Conservation (phyloP, 345 rosid genomes). For the Nasturtium officinale region DNA sequence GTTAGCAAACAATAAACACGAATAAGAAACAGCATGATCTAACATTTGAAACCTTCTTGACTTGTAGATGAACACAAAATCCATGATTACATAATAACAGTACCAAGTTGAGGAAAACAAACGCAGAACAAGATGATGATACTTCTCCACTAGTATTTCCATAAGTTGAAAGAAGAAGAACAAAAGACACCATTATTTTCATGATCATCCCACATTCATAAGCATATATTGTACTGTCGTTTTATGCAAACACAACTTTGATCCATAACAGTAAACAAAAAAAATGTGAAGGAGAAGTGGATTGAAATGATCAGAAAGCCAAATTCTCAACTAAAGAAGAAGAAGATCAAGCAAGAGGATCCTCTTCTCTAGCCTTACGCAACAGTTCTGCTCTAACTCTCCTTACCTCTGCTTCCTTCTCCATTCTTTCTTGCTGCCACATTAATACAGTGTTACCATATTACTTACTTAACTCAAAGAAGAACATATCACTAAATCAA, state of each 20-base stretch:
- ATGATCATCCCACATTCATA: conserved; percentile 33
- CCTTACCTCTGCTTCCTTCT: conserved; percentile 61
- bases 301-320: conserved; percentile 11
- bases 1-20: neutral
- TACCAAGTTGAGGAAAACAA: neutral
- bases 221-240: conserved; percentile 25
- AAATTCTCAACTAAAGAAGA: conserved; percentile 1
- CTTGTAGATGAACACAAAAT: neutral
- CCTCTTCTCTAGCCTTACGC: conserved; percentile 51
- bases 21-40: neutral
- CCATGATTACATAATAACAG: neutral
- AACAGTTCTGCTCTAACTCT: conserved; percentile 60
- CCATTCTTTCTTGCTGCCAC: conserved; percentile 61
- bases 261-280: conserved; percentile 1
- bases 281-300: conserved; percentile 13
- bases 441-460: neutral
- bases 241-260: conserved; percentile 28
- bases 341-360: conserved; percentile 48
- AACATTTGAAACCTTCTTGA: conserved; percentile 9
- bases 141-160: conserved; percentile 7
- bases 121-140: conserved; percentile 12
- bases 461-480: neutral
- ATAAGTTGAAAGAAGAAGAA: conserved; percentile 20
- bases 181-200: conserved; percentile 30
- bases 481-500: neutral